Evolutionary conservation across 2,329 filamentous ascomycete species (phyloP).

Genomic region (Ascomycota sp.): DNA sequence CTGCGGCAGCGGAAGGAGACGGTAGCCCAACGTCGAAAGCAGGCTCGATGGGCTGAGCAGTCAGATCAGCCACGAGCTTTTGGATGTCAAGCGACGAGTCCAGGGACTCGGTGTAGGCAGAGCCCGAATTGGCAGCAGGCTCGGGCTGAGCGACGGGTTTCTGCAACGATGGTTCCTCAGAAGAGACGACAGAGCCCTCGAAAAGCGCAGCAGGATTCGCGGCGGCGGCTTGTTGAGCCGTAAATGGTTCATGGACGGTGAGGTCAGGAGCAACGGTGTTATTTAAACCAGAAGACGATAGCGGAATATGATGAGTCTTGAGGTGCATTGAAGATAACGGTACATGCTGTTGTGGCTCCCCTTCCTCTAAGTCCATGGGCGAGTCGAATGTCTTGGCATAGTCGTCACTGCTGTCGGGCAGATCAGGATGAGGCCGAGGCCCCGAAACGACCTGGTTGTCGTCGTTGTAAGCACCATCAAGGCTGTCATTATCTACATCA

Average conservation of each 20-base stretch:
- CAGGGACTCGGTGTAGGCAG: constrained; percentile 10
- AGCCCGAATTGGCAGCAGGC: constrained; percentile 9
- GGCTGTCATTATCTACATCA: constrained; percentile 24
- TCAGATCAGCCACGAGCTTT: constrained; percentile 20
- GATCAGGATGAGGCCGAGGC: constrained; percentile 10
- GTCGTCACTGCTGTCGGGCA: constrained; percentile 21
- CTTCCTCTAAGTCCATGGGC: constrained; percentile 17
- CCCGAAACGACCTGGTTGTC: constrained; percentile 5
- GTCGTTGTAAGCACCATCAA: constrained; percentile 26
- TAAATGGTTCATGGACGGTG: constrained; percentile 9
- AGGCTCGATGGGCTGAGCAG: constrained; percentile 13
- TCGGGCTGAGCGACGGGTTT: constrained; percentile 7
- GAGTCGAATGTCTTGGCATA: constrained; percentile 32
- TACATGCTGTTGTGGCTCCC: constrained; percentile 18
- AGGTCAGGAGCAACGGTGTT: constrained; percentile 8
- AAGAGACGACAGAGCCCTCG: constrained; percentile 6
- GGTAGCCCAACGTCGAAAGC: constrained; percentile 11
- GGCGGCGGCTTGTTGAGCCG: constrained; percentile 4
- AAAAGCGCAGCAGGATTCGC: constrained; percentile 6
- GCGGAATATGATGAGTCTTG: constrained; percentile 22
- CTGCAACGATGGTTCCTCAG: constrained; percentile 1
- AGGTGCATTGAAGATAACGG: constrained; percentile 12
- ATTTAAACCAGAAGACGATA: constrained; percentile 17
- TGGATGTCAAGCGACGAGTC: constrained; percentile 17
- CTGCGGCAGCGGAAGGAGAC: constrained; percentile 6